These are phyloP conservation scores for Aspergillus pseudoglaucus DNA, from an alignment of 2,329 filamentous ascomycete genomes.

Conservation along the genomic window DNA sequence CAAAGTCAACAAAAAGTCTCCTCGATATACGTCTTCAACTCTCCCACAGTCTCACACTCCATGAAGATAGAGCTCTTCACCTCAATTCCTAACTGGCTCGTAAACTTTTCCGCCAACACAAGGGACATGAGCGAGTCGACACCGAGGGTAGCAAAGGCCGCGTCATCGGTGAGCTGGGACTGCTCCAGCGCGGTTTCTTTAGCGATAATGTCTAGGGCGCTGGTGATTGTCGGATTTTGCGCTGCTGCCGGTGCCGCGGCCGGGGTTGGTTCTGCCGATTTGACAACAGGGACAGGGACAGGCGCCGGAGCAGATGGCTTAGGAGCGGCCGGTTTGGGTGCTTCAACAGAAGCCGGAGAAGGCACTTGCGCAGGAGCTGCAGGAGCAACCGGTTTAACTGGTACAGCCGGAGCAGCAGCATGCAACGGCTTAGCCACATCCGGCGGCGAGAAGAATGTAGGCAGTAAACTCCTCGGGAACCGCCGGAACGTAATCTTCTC, in stretches of 20 bases:
- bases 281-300: neutral
- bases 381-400: neutral
- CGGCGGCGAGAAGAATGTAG: slow-evolving; percentile 11
- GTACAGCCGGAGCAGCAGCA: neutral
- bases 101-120: slow-evolving; percentile 28
- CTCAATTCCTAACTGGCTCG: slow-evolving; percentile 23
- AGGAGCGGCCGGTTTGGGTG: neutral
- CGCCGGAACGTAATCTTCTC: slow-evolving; percentile 30
- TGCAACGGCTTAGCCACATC: neutral
- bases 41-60: slow-evolving; percentile 17
- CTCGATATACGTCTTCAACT: slow-evolving; percentile 12
- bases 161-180: slow-evolving; percentile 16
- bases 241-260: neutral
- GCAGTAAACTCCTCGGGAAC: slow-evolving; percentile 15
- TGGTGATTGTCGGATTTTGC: slow-evolving; percentile 4
- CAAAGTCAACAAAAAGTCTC: neutral
- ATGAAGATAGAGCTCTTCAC: slow-evolving; percentile 20
- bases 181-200: slow-evolving; percentile 20
- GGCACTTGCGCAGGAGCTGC: neutral
- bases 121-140: slow-evolving; percentile 34
- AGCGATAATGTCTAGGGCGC: slow-evolving; percentile 22
- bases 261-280: neutral
- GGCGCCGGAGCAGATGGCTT: slow-evolving; percentile 1
- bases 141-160: slow-evolving; percentile 24
- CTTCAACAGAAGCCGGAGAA: neutral